Percentiles rank a stretch among this genome's conserved stretches.
These are phyloP conservation scores for Lipomyces orientalis DNA, from an alignment of 805 yeast species.

Conservation along the genomic window DNA sequence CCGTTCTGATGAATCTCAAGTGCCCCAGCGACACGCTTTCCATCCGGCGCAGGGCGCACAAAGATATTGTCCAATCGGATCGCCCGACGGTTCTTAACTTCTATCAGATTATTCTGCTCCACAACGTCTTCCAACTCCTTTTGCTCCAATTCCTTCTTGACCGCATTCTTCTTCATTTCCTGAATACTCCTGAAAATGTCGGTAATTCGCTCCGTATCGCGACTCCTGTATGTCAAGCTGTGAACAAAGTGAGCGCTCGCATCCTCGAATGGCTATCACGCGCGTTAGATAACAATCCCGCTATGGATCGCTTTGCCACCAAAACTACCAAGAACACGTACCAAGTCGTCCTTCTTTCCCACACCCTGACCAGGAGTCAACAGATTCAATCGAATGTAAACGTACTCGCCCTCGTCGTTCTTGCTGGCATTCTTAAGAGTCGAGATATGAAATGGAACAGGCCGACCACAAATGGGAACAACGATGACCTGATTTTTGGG, in stretches of 20 bases:
- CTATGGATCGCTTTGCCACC: not conserved
- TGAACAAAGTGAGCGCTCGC: constrained; percentile 86
- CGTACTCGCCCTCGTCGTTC: constrained; percentile 94
- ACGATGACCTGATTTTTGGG: constrained; percentile 85
- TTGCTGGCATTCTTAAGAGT: constrained; percentile 93
- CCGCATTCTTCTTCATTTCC: constrained; percentile 89
- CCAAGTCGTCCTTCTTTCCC: constrained; percentile 54
- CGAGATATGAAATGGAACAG: constrained; percentile 96
- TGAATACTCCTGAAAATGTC: constrained; percentile 88
- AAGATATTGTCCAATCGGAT: constrained; percentile 85
- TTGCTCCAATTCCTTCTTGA: constrained; percentile 86
- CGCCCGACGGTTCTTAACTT: constrained; percentile 81
- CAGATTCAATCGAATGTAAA: constrained; percentile 87
- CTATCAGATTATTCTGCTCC: constrained; percentile 84
- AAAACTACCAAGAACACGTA: constrained; percentile 3
- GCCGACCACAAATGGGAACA: constrained; percentile 91
- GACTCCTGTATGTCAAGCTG: constrained; percentile 84
- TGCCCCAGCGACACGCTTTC: constrained; percentile 92
- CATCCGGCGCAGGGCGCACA: constrained; percentile 94
- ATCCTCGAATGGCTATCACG: constrained; percentile 80
- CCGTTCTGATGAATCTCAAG: constrained; percentile 95
- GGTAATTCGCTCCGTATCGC: constrained; percentile 87
- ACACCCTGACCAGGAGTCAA: constrained; percentile 88
- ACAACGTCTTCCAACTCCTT: constrained; percentile 94
- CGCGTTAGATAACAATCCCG: not conserved